Base-by-base conservation (phyloP, 495 filamentous ascomycete genomes). In the Friedmanniomyces simplex region DNA sequence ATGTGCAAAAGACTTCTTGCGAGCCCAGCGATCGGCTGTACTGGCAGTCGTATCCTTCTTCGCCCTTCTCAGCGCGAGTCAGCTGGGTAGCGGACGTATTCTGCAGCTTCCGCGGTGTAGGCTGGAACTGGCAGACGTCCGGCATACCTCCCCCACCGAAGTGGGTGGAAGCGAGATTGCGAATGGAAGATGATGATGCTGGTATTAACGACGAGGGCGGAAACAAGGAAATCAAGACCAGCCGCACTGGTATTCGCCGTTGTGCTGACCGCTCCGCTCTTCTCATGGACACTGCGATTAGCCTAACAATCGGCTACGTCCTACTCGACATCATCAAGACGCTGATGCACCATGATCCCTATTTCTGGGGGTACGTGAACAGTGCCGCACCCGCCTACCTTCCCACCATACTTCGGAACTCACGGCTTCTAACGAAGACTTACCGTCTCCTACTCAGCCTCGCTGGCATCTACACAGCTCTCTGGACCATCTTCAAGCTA, bases 81-180 rank as follows among this genome's bases (percentile, higher is more conserved):
- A 77, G 80, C 54, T 96, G 89, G 88, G 76, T 78, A 12, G 67
- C 79, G 13, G 86, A 88, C 50, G 68, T 93, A 18, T 70, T 84
- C 41, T 76, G 76, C 58, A 85, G 84, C 59, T 82, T 89, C 64
- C 75, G 87, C 26, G 84, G 87, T 0, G 77, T 82, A 10, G 86
- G 87, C 62, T 96, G 88, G 88, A 88, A 84, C 63, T 87, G 82
- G 77, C 77, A 82, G 16, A 78, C 81, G 50, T 68, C 79, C 11
- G 75, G 74, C 22, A 66, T 87, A 2, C 82, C 81, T 8, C 76
- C 79, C 11, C 74, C 85, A 26, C 84, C 85, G 46, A 62, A 64
- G 52, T 64, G 67, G 39, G 71, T 84, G 34, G 66, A 74, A 59
- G 41, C 41, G 4, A 69, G 76, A 57, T 70, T 79, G 21, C 34